phyloP scores from a whole-genome alignment of 257 asterid genomes.

The Rehmannia glutinosa region DNA sequence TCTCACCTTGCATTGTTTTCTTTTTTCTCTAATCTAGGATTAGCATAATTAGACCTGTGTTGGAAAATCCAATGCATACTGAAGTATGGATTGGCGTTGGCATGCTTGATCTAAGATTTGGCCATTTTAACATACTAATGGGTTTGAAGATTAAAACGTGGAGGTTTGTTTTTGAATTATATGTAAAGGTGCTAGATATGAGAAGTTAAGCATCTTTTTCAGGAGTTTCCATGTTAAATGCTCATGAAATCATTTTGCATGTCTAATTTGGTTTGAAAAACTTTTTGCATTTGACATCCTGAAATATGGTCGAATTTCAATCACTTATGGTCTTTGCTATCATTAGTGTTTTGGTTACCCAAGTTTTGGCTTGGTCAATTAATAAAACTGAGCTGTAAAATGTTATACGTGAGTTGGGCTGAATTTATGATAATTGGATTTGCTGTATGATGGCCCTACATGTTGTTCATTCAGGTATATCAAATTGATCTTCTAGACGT shows the following conservation, averaged over 20 bases:
- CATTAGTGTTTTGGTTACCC: neutral
- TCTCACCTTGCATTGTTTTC: neutral
- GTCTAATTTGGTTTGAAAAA: neutral
- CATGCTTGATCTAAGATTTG: slow-evolving; percentile 2
- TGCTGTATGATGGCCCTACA: neutral
- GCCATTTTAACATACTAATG: neutral
- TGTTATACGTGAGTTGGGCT: neutral
- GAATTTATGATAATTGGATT: neutral
- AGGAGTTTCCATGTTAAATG: neutral
- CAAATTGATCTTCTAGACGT: neutral
- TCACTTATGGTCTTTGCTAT: too few relatives aligned
- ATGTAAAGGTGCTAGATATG: neutral
- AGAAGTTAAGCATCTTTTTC: neutral
- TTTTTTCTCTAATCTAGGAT: neutral
- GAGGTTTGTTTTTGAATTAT: neutral
- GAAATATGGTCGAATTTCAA: too few relatives aligned
- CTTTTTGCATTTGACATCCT: neutral
- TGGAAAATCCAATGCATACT: neutral
- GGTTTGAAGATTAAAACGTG: neutral
- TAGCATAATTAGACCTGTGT: neutral
- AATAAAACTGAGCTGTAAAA: neutral
- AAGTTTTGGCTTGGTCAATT: neutral
- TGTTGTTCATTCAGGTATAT: neutral
- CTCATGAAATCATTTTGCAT: neutral
- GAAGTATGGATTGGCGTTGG: neutral